Evolutionary conservation across 1,284 basidiomycete species (phyloP), one percentile per base, ranked within the genome.

Genomic region (Cutaneotrichosporon curvatum): DNA sequence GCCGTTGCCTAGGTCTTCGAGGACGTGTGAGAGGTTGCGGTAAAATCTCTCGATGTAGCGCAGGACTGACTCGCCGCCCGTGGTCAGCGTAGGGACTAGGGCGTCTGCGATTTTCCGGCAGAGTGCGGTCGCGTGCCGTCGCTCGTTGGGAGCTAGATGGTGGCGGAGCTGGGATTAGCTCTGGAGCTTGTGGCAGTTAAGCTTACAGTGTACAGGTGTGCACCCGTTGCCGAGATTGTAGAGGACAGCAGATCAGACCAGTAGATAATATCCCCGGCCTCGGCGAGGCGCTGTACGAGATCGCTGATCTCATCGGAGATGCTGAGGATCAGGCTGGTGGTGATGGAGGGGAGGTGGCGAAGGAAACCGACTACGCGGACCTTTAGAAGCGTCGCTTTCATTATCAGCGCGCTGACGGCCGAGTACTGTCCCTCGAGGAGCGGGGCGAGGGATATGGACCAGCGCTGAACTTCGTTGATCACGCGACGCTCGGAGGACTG

Each of bases 271-370:
- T 50, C 48, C 0, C 38, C 37, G 4, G 20, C 28, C 2, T 14
- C 31, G 7, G 38, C 40, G 2, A 46, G 15, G 4, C 36, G 42
- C 12, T 35, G 25, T 15, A 54, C 42, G 6, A 42, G 21, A 4
- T n/a, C 38, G 4, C 43, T 31, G 9, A 54, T 37, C 4, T 54
- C 52, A 14, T 54, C 52, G 5, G 39, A 28, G 6, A 37, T 12
- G 4, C 21, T 32, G 9, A 54, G 14, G 34, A 31, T 20, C n/a
- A 16, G 28, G n/a, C 34, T 32, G 10, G 30, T 40, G 16, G 44
- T 37, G 2, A 32, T 35, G 4, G 33, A 9, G 10, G 40, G 23
- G 10, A 47, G 21, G 2, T 38, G 19, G 22, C 44, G 42, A 15
- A 47, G 25, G 22, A 49, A 31, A 1, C 38, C 42, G 12, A 45